Conservation (phyloP, 1,139 yeast genomes). For the Sugiyamaella sp. region DNA sequence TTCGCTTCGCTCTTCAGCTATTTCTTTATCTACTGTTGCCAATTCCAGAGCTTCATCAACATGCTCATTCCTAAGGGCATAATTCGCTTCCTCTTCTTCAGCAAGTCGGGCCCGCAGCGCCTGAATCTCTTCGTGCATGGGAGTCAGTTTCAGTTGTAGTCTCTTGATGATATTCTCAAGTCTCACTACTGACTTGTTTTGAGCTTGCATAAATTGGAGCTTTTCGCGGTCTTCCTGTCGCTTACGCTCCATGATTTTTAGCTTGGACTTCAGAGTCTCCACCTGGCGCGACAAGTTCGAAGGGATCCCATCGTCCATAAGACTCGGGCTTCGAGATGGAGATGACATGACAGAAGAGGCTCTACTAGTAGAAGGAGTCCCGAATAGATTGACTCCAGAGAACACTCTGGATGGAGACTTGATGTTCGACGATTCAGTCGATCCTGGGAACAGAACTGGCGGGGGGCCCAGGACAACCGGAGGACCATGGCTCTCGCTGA, state of each 20-base stretch:
- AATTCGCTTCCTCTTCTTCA: slow-evolving; percentile 37
- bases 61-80: slow-evolving; percentile 41
- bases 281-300: slow-evolving; percentile 32
- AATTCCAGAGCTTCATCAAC: slow-evolving; percentile 55
- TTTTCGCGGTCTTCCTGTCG: slow-evolving; percentile 39
- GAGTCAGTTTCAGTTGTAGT: slow-evolving; percentile 40
- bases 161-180: slow-evolving; percentile 49
- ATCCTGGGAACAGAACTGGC: background rate
- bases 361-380: slow-evolving; percentile 5
- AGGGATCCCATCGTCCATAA: slow-evolving; percentile 14
- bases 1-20: slow-evolving; percentile 50
- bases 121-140: slow-evolving; percentile 43
- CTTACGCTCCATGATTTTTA: slow-evolving; percentile 39
- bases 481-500: background rate
- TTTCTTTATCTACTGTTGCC: slow-evolving; percentile 57
- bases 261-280: slow-evolving; percentile 37
- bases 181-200: slow-evolving; percentile 37
- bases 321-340: slow-evolving; percentile 12
- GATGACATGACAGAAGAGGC: slow-evolving; percentile 7
- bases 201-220: slow-evolving; percentile 31
- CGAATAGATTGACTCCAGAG: slow-evolving; percentile 9
- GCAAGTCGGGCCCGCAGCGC: slow-evolving; percentile 34
- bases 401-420: background rate
- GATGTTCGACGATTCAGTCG: background rate
- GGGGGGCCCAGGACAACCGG: slow-evolving; percentile 1